Base-by-base conservation (phyloP, 2,329 filamentous ascomycete genomes). In the Fusarium stilboides region DNA sequence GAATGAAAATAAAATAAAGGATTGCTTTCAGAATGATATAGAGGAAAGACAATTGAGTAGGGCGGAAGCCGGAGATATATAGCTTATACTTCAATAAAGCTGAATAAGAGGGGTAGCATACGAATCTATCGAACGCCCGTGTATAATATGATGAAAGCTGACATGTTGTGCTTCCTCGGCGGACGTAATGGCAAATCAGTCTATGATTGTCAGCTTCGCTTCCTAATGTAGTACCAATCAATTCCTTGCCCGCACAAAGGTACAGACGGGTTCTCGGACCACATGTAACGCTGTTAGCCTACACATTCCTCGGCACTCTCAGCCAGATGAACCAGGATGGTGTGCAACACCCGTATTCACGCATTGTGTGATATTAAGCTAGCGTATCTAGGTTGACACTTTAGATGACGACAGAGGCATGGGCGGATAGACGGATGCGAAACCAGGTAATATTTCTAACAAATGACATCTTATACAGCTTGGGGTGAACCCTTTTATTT, bases 401-500 rank as follows among this genome's bases (percentile, higher is more conserved):
- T 52, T 43, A 24, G 34, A 52, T 50, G 62, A 57, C 45, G 60
- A 64, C 56, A 43, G 51, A 55, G 39, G 54, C 42, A 50, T 22
- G 53, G 52, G 37, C 50, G 49, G 44, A 65, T 53, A 39, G 45
- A 43, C 57, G 62, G 52, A 64, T 71, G 60, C 62, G 59, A 71
- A 72, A 75, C 68, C 71, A 68, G 68, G 59, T 75, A 60, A 70
- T 74, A 74, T 74, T 75, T 75, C 73, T 75, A 75, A 74, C 69
- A 76, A 73, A 70, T 65, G 61, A 74, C 74, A 68, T 76, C 76
- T 75, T 77, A 68, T 77, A 78, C 73, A 76, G 62, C 58, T 76
- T 74, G 59, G 68, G 63, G 56, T 52, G 59, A 47, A 47, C 51
- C 59, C 54, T 39, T 77, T 83, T 94, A 95, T 86, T 98, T 97